Evolutionary conservation across 2,329 filamentous ascomycete species (phyloP), one percentile per base, ranked within the genome.

Genomic region (Phaeomoniella chlamydospora): DNA sequence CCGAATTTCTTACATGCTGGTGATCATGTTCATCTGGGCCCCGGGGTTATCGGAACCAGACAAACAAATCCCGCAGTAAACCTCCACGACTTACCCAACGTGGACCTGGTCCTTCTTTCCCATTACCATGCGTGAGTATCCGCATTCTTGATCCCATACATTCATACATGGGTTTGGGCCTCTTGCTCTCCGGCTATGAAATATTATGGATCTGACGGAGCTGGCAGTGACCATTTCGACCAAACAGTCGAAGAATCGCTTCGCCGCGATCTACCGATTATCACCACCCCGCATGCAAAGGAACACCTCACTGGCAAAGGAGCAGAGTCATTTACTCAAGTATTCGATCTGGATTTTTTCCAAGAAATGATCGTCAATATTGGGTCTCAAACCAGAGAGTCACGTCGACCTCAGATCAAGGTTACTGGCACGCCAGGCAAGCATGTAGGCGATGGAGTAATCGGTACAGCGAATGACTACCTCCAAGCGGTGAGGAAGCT

Each of bases 1-100:
- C 71, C 73, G 5, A 77, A 78, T 52, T 80, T 80, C 53, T 62
- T 80, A 0, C 75, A 77, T 45, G 66, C 67, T 2, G 74, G 74
- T 18, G 73, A 78, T 45, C 71, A 79, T 44, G 73, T 80, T 5
- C 74, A 80, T 49, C 64, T 80, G 1, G 76, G 74, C 0, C 74
- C 75, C 0, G 74, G 74, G 1, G 72, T 79, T 2, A 68, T 62
- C 2, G 67, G 61, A 1, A 61, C 59, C 15, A 60, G 74, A 2
- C 51, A 54, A 15, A 77, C 68, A 0, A 68, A 80, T 42, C 74
- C 74, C 15, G 70, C 71, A 0, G 59, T 80, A 12, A 67, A 77
- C 38, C 49, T 80, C 4, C 61, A 74, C 33, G 60, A 72, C 17
- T 56, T 80, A 2, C 76, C 76, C 2, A 58, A 63, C 2, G 61